phyloP scores from a whole-genome alignment of 257 asterid genomes.

The Plantago major region DNA sequence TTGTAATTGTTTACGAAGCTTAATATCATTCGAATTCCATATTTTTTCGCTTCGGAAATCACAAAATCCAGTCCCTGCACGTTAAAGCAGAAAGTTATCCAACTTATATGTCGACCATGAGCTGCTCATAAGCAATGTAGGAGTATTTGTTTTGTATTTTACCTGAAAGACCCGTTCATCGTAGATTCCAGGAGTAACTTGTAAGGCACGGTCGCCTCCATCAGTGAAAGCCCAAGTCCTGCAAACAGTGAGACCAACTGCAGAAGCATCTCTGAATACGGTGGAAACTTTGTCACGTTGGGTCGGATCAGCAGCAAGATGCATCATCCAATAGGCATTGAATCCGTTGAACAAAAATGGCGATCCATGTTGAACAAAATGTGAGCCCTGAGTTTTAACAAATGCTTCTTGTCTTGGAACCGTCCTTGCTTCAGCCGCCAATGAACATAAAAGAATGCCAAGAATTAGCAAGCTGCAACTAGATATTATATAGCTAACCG shows the following conservation, averaged over 20 bases:
- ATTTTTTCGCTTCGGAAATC: constrained; percentile 52
- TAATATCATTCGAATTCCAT: constrained; percentile 52
- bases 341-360: constrained; percentile 72
- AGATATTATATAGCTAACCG: not conserved
- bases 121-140: no score
- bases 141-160: no score
- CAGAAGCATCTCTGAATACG: constrained; percentile 50
- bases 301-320: constrained; percentile 45
- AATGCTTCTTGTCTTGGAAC: constrained; percentile 27
- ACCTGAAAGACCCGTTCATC: constrained; percentile 76
- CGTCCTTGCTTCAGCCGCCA: constrained; percentile 11
- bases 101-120: no score
- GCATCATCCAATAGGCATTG: constrained; percentile 79
- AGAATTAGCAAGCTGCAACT: no score
- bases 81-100: no score
- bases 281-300: constrained; percentile 49
- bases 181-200: constrained; percentile 58
- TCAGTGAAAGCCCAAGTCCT: constrained; percentile 78
- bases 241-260: constrained; percentile 56
- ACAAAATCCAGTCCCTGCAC: constrained; percentile 69
- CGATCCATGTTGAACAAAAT: constrained; percentile 45
- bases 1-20: constrained; percentile 62
- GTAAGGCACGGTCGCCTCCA: constrained; percentile 49
- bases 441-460: constrained; percentile 13
- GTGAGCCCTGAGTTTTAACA: constrained; percentile 38